A percentile compares a stretch with the other conserved stretches of the same genome.
Conservation (phyloP, 2,329 filamentous ascomycete species). For the Trichoderma breve region DNA sequence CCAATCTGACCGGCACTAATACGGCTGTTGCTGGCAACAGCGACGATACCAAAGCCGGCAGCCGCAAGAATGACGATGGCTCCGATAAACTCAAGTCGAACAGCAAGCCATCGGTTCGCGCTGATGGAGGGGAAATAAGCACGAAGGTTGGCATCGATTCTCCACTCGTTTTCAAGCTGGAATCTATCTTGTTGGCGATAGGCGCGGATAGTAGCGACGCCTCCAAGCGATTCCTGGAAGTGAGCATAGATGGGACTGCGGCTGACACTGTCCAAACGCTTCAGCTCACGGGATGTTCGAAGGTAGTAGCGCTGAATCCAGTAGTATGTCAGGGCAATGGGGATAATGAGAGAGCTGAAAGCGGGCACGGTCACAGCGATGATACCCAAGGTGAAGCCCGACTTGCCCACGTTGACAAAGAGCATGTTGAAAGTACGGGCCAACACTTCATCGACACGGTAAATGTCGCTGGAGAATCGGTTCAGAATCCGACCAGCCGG, state of each 20-base stretch:
- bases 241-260: conserved; percentile 96
- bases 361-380: conserved; percentile 79
- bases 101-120: conserved; percentile 89
- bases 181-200: conserved; percentile 89
- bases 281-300: conserved; percentile 91
- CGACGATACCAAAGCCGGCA: conserved; percentile 77
- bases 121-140: conserved; percentile 97
- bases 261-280: conserved; percentile 91
- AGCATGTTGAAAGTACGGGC: conserved; percentile 98
- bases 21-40: conserved; percentile 65
- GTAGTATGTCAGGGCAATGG: conserved; percentile 76
- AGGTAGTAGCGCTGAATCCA: conserved; percentile 97
- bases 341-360: conserved; percentile 78
- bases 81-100: conserved; percentile 92
- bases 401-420: conserved; percentile 72
- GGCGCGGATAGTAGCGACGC: conserved; percentile 91
- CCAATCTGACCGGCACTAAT: conserved; percentile 77
- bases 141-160: conserved; percentile 88
- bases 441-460: conserved; percentile 85
- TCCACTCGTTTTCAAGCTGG: conserved; percentile 92
- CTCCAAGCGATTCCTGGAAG: conserved; percentile 94
- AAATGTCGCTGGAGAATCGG: conserved; percentile 84
- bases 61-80: conserved; percentile 88
- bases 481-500: conserved; percentile 96
- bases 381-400: conserved; percentile 79